Percentiles rank a stretch among this genome's conserved stretches.
Conservation (phyloP, 2,329 filamentous ascomycete genomes). For the Xylaria multiplex region DNA sequence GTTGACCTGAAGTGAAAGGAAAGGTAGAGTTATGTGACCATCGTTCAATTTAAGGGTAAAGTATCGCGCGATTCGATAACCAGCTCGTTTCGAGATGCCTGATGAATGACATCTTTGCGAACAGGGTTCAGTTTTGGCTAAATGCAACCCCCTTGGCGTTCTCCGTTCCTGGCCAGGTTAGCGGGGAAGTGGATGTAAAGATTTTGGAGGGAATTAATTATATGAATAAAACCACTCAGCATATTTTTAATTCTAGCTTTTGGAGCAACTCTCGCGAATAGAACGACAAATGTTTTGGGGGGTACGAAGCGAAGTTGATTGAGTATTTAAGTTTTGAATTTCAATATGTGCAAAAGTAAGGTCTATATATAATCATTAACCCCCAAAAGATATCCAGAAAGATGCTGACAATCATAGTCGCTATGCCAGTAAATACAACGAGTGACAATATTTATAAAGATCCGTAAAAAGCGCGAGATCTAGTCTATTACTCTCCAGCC, state of each 20-base stretch:
- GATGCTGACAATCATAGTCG: conserved; percentile 22
- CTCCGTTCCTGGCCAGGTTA: conserved; percentile 43
- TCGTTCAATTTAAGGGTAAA: conserved; percentile 1
- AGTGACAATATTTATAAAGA: conserved; percentile 14
- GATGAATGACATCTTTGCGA: conserved; percentile 6
- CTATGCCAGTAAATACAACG: conserved; percentile 30
- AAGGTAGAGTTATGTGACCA: conserved; percentile 1
- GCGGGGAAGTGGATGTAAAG: conserved; percentile 11
- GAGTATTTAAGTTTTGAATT: conserved; percentile 12
- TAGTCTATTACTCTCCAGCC: neutral
- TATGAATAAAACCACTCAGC: neutral
- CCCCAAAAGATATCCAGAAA: conserved; percentile 24
- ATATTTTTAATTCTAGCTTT: neutral
- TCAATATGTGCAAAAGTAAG: conserved; percentile 21
- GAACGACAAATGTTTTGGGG: neutral
- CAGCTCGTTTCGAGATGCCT: neutral
- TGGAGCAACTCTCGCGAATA: neutral
- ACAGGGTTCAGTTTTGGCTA: conserved; percentile 37
- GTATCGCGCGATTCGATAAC: conserved; percentile 1
- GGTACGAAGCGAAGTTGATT: conserved; percentile 14
- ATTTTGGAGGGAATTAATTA: neutral
- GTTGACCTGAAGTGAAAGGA: neutral
- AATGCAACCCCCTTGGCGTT: conserved; percentile 29
- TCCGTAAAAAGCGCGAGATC: neutral
- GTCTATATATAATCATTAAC: conserved; percentile 26